Evolutionary conservation across 2,329 filamentous ascomycete species (phyloP).

Genomic region (Penicillium sp.): DNA sequence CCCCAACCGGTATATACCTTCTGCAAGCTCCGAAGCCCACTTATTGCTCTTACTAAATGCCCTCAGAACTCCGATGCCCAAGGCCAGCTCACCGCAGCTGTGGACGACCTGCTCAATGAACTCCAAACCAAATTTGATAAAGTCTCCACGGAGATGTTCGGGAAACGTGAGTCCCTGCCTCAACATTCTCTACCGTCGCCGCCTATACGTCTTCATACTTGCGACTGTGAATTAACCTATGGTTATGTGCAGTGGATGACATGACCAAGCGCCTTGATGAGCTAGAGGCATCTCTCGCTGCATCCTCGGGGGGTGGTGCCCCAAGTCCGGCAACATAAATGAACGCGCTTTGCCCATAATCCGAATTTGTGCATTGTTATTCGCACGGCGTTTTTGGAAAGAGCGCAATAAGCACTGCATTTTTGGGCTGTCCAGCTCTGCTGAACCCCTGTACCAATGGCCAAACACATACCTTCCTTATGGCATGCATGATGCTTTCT

Average conservation of each 20-base stretch:
- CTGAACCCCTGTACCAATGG: background rate
- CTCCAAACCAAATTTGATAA: slow-evolving; percentile 80
- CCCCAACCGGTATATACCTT: slow-evolving; percentile 22
- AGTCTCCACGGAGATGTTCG: slow-evolving; percentile 81
- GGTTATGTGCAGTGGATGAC: slow-evolving; percentile 71
- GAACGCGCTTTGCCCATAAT: background rate
- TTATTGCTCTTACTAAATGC: background rate
- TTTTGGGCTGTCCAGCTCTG: background rate
- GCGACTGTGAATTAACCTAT: background rate
- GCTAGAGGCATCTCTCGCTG: slow-evolving; percentile 69
- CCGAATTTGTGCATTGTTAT: background rate
- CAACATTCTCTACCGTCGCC: background rate
- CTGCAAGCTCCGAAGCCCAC: background rate
- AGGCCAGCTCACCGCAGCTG: slow-evolving; percentile 66
- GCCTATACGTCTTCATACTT: background rate
- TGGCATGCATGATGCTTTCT: background rate
- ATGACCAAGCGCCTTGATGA: slow-evolving; percentile 85
- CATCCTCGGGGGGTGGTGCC: slow-evolving; percentile 43
- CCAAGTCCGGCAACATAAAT: slow-evolving; percentile 17
- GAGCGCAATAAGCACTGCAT: background rate
- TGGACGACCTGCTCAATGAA: slow-evolving; percentile 83
- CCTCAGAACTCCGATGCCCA: slow-evolving; percentile 31
- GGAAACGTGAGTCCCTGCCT: slow-evolving; percentile 65
- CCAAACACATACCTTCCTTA: background rate
- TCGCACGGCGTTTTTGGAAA: slow-evolving; percentile 4